phyloP scores from a whole-genome alignment of 805 yeast genomes.

The Tanozyma kutaoensis region DNA sequence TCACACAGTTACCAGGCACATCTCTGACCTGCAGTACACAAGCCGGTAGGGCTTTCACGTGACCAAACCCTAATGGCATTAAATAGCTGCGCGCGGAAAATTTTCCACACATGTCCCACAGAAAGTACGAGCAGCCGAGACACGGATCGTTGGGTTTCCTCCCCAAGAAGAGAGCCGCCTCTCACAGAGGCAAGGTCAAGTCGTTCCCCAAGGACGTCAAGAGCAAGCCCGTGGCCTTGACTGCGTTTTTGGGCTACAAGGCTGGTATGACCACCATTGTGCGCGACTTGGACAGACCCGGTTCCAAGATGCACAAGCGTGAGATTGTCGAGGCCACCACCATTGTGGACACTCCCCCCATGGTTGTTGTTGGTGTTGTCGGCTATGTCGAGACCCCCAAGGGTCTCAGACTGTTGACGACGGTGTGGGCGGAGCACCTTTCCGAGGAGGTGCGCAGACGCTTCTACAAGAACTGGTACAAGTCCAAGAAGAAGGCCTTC shows the following conservation, averaged over 20 bases:
- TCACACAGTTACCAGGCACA: too few species aligned
- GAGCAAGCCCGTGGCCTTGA: conserved; percentile 95
- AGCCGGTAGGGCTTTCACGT: too few species aligned
- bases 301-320: conserved; percentile 99
- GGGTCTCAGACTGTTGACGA: conserved; percentile 98
- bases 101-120: conserved; percentile 99
- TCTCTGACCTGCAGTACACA: too few species aligned
- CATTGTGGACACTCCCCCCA: conserved; percentile 98
- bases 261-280: conserved; percentile 99
- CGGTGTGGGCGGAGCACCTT: conserved; percentile 99
- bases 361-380: conserved; percentile 98
- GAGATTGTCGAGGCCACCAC: conserved; percentile 99
- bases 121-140: conserved; percentile 99
- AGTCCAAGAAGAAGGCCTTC: conserved; percentile 99
- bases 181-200: conserved; percentile 97
- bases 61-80: too few species aligned
- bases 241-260: conserved; percentile 99
- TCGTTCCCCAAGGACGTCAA: conserved; percentile 98
- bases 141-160: conserved; percentile 99
- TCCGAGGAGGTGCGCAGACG: conserved; percentile 99
- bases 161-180: conserved; percentile 99
- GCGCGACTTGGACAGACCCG: conserved; percentile 99
- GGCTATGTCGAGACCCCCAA: conserved; percentile 99
- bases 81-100: too few species aligned
- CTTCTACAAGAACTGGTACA: conserved; percentile 99